Conservation (phyloP, 2,329 filamentous ascomycete genomes). For the Nannizzia gypsea region DNA sequence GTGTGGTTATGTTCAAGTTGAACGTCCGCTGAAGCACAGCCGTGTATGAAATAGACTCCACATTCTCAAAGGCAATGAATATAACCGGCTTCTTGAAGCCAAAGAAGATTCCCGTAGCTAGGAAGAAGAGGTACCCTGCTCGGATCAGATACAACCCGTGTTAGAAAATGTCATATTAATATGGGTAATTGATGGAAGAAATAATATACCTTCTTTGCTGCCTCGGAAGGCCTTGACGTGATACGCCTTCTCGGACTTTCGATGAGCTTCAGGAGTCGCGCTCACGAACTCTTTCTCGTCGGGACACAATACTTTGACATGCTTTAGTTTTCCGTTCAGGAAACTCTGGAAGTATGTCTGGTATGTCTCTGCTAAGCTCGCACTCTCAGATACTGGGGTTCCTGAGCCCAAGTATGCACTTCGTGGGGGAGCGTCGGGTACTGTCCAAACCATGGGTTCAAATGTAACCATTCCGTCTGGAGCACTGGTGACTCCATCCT, state of each 20-base stretch:
- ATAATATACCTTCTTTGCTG: constrained; percentile 48
- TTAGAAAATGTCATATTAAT: background rate
- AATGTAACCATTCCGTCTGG: constrained; percentile 32
- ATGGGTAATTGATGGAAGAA: background rate
- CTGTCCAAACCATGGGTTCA: constrained; percentile 50
- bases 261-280: constrained; percentile 47
- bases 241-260: constrained; percentile 51
- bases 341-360: constrained; percentile 33
- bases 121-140: constrained; percentile 51
- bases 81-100: constrained; percentile 55
- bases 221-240: constrained; percentile 53
- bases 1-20: constrained; percentile 47
- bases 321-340: constrained; percentile 39
- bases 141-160: background rate
- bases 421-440: constrained; percentile 43
- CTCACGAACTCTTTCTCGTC: constrained; percentile 48
- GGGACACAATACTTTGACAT: constrained; percentile 41
- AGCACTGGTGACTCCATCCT: constrained; percentile 37
- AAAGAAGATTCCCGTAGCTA: constrained; percentile 49
- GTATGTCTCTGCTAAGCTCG: constrained; percentile 36
- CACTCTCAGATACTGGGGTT: constrained; percentile 29
- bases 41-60: constrained; percentile 52
- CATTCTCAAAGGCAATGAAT: constrained; percentile 49
- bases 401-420: constrained; percentile 33
- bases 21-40: constrained; percentile 54